A percentile compares a stretch with the other conserved stretches of the same genome.
Conservation (phyloP, 2,329 filamentous ascomycete species). For the Pyricularia sp. region DNA sequence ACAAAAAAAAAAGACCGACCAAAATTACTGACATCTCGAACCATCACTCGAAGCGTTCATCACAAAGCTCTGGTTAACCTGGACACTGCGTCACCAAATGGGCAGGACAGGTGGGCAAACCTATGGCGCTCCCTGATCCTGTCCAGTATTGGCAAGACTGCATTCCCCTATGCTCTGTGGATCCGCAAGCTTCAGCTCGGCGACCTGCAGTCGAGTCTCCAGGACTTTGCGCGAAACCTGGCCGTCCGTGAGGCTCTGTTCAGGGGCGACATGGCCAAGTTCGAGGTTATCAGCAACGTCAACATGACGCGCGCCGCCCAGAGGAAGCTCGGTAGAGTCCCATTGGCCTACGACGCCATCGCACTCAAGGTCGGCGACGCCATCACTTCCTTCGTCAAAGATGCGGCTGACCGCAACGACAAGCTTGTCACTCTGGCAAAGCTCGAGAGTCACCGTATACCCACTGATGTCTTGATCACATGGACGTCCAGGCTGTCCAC, state of each 20-base stretch:
- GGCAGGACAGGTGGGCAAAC: conserved; percentile 25
- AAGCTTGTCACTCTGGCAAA: conserved; percentile 44
- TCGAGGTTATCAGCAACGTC: conserved; percentile 17
- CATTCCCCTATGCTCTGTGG: conserved; percentile 62
- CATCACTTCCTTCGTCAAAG: conserved; percentile 41
- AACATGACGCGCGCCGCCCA: conserved; percentile 10
- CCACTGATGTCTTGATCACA: conserved; percentile 38
- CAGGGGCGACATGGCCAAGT: conserved; percentile 25
- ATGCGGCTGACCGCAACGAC: conserved; percentile 27
- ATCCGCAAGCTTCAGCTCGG: conserved; percentile 54
- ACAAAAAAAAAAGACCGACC: background rate
- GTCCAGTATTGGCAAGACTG: conserved; percentile 52
- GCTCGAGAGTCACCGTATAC: conserved; percentile 41
- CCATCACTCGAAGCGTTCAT: background rate
- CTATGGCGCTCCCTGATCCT: conserved; percentile 61
- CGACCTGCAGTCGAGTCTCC: conserved; percentile 49
- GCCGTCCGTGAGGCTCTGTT: conserved; percentile 27
- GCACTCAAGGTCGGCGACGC: conserved; percentile 43
- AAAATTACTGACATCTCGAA: background rate
- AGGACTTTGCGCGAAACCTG: conserved; percentile 31
- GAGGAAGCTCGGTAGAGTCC: conserved; percentile 10
- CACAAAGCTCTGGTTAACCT: background rate
- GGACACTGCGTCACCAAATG: background rate
- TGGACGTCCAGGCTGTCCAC: conserved; percentile 52
- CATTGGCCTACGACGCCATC: conserved; percentile 25